These are phyloP conservation scores for Entomortierella beljakovae DNA, from an alignment of 192 early-diverging fungal species.

Conservation along the genomic window DNA sequence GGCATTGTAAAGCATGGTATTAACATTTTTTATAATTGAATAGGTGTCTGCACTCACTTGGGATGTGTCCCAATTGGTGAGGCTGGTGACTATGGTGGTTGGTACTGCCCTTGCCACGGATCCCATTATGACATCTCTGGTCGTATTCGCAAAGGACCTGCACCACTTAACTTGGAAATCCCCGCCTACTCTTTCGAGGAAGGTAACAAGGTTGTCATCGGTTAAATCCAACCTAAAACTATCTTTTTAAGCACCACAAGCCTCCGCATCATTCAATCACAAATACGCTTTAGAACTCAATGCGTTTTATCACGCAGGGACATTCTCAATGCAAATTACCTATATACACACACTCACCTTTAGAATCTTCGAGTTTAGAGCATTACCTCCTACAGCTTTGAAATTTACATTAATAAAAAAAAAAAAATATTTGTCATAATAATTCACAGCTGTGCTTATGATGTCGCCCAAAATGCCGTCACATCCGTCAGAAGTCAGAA, in stretches of 20 bases:
- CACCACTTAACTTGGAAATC: constrained; percentile 98
- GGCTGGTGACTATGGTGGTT: constrained; percentile 97
- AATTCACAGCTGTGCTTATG: background rate
- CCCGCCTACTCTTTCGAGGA: constrained; percentile 73
- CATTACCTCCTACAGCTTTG: background rate
- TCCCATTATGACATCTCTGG: constrained; percentile 99
- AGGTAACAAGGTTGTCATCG: constrained; percentile 83
- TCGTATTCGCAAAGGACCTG: constrained; percentile 98
- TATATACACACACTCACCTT: background rate
- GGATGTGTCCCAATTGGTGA: constrained; percentile 99
- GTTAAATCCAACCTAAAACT: too few relatives aligned
- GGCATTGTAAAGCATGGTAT: constrained; percentile 61
- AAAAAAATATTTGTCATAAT: background rate
- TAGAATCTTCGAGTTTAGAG: background rate
- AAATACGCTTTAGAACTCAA: background rate
- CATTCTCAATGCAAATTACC: background rate
- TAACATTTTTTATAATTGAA: background rate
- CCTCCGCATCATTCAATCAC: constrained; percentile 3
- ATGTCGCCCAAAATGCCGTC: background rate
- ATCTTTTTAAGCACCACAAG: constrained; percentile 1
- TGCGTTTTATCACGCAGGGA: background rate
- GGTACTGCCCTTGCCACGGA: constrained; percentile 99
- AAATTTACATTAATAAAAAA: background rate
- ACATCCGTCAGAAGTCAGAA: too few relatives aligned
- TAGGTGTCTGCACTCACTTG: constrained; percentile 70